Evolutionary conservation across 73 alveolate species (phyloP).

Genomic region (Paramecium bursaria): DNA sequence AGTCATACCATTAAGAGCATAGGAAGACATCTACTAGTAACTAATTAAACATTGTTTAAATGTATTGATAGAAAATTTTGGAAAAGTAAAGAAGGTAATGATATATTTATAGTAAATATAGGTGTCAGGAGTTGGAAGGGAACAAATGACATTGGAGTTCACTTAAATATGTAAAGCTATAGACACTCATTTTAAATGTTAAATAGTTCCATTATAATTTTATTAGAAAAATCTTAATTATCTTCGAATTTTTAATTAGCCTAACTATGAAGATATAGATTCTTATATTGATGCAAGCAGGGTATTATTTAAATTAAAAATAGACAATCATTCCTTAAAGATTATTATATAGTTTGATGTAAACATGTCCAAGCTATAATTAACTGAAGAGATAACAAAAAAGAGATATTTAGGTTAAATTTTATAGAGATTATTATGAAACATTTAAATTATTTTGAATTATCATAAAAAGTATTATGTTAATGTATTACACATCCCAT

Average conservation of each 20-base stretch:
- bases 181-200: not conserved
- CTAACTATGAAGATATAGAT: conserved; percentile 29
- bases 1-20: conserved; percentile 38
- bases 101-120: not conserved
- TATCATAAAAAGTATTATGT: conserved; percentile 54
- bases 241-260: conserved; percentile 18
- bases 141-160: conserved; percentile 22
- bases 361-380: conserved; percentile 21
- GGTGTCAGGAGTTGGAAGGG: conserved; percentile 32
- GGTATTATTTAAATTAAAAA: not conserved
- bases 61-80: conserved; percentile 25
- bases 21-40: conserved; percentile 19
- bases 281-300: not conserved
- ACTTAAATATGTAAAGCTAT: conserved; percentile 4
- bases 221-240: too few relatives aligned
- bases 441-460: conserved; percentile 61
- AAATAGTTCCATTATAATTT: not conserved
- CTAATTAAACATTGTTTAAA: conserved; percentile 47
- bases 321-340: conserved; percentile 39
- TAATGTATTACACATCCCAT: conserved; percentile 35
- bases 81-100: conserved; percentile 38
- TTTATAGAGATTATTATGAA: conserved; percentile 54
- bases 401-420: conserved; percentile 6
- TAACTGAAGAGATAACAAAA: conserved; percentile 10
- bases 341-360: conserved; percentile 20